Percentiles rank a stretch among this genome's conserved stretches.
phyloP scores from a whole-genome alignment of 352 stramenopile species.

The Hyaloperonospora brassicae region DNA sequence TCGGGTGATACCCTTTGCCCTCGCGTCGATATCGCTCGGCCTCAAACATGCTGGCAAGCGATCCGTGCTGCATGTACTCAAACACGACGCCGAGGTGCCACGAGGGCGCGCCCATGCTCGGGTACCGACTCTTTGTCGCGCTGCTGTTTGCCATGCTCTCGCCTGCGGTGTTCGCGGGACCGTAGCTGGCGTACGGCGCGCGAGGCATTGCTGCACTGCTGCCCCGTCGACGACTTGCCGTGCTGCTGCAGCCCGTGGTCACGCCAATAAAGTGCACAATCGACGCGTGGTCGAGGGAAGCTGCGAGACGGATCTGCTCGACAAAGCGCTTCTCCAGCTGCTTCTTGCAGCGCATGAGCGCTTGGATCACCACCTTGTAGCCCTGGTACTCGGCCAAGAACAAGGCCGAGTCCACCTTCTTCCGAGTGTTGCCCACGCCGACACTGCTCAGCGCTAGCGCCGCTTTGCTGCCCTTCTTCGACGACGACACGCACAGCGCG shows the following conservation, averaged over 20 bases:
- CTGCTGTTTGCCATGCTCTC: constrained; percentile 8
- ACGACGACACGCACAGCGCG: constrained; percentile 22
- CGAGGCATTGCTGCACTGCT: constrained; percentile 14
- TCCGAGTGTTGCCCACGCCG: constrained; percentile 14
- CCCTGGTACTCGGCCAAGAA: constrained; percentile 63
- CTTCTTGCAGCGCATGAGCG: constrained; percentile 47
- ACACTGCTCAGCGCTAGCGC: constrained; percentile 26
- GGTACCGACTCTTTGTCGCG: constrained; percentile 20
- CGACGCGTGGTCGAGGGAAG: constrained; percentile 47
- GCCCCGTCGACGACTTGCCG: constrained; percentile 22
- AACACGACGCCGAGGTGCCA: constrained; percentile 70
- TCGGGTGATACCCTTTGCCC: constrained; percentile 39
- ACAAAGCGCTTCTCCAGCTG: constrained; percentile 49
- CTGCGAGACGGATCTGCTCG: constrained; percentile 59
- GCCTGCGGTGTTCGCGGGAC: constrained; percentile 19
- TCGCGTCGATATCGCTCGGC: constrained; percentile 47
- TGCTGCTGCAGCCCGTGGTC: constrained; percentile 46
- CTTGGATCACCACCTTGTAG: constrained; percentile 60
- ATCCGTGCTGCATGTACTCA: constrained; percentile 67
- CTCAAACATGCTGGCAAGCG: constrained; percentile 52
- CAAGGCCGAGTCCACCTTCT: constrained; percentile 26
- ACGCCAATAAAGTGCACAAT: constrained; percentile 77
- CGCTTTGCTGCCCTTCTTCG: constrained; percentile 24
- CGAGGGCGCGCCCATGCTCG: constrained; percentile 26
- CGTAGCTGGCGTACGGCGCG: constrained; percentile 12